These are phyloP conservation scores for Apiospora rasikravindrae DNA, from an alignment of 2,329 filamentous ascomycete genomes.

Conservation along the genomic window DNA sequence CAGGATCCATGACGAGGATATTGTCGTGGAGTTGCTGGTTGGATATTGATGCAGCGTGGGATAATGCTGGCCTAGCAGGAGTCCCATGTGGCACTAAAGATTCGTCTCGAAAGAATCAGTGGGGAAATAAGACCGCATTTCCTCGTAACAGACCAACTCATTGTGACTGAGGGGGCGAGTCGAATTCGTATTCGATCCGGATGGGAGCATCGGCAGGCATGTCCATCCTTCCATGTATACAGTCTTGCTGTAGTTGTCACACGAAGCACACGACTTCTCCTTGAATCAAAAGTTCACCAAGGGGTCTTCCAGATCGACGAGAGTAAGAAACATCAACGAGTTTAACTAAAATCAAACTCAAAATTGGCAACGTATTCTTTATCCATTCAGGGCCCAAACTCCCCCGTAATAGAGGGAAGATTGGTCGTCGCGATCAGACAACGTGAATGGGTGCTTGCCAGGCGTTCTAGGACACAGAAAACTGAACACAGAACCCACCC, in stretches of 20 bases:
- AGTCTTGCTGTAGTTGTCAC: slow-evolving; percentile 43
- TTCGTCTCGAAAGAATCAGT: not conserved
- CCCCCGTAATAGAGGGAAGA: no score
- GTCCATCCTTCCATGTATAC: slow-evolving; percentile 42
- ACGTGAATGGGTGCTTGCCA: no score
- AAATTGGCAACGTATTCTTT: no score
- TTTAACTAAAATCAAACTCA: no score
- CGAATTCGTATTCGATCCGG: slow-evolving; percentile 51
- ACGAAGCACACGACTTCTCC: slow-evolving; percentile 44
- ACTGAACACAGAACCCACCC: no score
- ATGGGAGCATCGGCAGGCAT: slow-evolving; percentile 47
- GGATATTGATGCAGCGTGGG: slow-evolving; percentile 17
- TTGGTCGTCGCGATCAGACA: no score
- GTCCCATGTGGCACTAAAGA: not conserved
- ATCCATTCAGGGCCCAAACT: no score
- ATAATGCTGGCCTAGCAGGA: not conserved
- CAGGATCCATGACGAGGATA: not conserved
- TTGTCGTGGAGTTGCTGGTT: slow-evolving; percentile 26
- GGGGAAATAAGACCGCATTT: slow-evolving; percentile 18
- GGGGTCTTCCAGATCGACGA: no score
- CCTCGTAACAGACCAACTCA: slow-evolving; percentile 55
- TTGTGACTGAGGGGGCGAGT: slow-evolving; percentile 34
- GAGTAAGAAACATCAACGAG: no score
- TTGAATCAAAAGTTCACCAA: not conserved
- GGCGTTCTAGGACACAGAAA: no score